Evolutionary conservation across 2,329 filamentous ascomycete genomes (phyloP).

Genomic region (Diaporthe sp.): DNA sequence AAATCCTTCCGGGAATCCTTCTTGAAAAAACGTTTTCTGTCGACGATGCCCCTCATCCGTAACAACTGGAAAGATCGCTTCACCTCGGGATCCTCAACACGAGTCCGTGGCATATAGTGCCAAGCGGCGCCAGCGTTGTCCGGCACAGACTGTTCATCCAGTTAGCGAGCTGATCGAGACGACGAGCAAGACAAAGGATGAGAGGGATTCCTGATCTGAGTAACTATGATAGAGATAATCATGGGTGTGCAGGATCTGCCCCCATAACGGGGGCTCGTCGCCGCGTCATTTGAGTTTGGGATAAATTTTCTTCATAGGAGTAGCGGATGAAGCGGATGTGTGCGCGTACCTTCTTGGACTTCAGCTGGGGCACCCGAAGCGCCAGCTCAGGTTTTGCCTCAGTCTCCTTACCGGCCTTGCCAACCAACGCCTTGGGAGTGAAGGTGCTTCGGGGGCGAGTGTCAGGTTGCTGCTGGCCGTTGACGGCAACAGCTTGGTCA

Average conservation of each 20-base stretch:
- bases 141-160: conserved; percentile 48
- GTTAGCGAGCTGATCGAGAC: conserved; percentile 45
- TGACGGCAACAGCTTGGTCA: conserved; percentile 6
- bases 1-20: conserved; percentile 81
- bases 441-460: conserved; percentile 37
- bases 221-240: conserved; percentile 78
- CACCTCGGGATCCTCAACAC: conserved; percentile 81
- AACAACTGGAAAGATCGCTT: conserved; percentile 92
- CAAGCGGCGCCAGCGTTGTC: conserved; percentile 83
- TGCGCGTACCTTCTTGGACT: conserved; percentile 50
- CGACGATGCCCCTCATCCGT: conserved; percentile 89
- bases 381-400: conserved; percentile 46
- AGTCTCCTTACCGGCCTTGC: conserved; percentile 34
- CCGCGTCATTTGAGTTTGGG: conserved; percentile 81
- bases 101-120: conserved; percentile 89
- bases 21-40: conserved; percentile 92
- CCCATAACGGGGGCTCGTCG: conserved; percentile 84
- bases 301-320: conserved; percentile 82
- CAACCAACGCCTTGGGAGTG: conserved; percentile 37
- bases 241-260: conserved; percentile 75
- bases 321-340: conserved; percentile 34
- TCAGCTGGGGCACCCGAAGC: conserved; percentile 49
- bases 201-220: conserved; percentile 65
- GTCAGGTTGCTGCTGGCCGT: conserved; percentile 32
- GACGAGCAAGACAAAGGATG: conserved; percentile 56